Evolutionary conservation across 768 basidiomycete species (phyloP).

Genomic region (Amanita subjunquillea): DNA sequence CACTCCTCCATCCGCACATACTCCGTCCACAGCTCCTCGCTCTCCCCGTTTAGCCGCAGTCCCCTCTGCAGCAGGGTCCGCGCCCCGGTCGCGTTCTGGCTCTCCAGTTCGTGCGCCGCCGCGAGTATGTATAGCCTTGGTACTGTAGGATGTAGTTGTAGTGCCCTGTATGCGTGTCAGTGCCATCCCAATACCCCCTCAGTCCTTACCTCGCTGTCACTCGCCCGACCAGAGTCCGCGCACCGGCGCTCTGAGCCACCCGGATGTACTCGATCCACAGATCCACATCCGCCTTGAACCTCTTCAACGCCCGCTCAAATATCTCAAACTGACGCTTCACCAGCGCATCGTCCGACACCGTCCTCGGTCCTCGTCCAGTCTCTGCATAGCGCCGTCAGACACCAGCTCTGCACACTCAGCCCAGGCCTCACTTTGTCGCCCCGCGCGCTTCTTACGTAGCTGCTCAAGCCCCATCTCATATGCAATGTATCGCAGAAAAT

Average conservation of each 20-base stretch:
- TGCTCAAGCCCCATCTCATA: conserved; percentile 88
- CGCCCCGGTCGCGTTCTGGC: conserved; percentile 66
- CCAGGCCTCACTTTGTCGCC: conserved; percentile 50
- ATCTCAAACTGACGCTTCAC: conserved; percentile 81
- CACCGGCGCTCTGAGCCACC: conserved; percentile 72
- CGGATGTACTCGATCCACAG: conserved; percentile 88
- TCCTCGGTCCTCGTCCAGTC: conserved; percentile 40
- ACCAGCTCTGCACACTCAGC: not conserved
- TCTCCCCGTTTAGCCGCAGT: conserved; percentile 65
- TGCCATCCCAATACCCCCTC: too few relatives aligned
- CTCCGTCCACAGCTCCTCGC: conserved; percentile 75
- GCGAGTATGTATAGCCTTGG: conserved; percentile 76
- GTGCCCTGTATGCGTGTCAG: conserved; percentile 40
- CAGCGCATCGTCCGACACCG: conserved; percentile 78
- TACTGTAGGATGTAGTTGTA: conserved; percentile 78
- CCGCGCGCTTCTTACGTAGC: conserved; percentile 62
- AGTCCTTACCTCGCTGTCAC: not conserved
- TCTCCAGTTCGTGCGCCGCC: conserved; percentile 72
- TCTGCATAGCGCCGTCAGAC: conserved; percentile 11
- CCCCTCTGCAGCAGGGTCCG: conserved; percentile 81
- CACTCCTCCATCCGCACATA: conserved; percentile 87
- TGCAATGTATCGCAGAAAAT: conserved; percentile 84
- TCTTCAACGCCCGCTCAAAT: conserved; percentile 81
- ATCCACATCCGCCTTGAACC: conserved; percentile 80
- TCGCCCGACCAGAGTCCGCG: conserved; percentile 61